Conservation (phyloP, 257 asterid genomes). For the Ocimum tenuiflorum region DNA sequence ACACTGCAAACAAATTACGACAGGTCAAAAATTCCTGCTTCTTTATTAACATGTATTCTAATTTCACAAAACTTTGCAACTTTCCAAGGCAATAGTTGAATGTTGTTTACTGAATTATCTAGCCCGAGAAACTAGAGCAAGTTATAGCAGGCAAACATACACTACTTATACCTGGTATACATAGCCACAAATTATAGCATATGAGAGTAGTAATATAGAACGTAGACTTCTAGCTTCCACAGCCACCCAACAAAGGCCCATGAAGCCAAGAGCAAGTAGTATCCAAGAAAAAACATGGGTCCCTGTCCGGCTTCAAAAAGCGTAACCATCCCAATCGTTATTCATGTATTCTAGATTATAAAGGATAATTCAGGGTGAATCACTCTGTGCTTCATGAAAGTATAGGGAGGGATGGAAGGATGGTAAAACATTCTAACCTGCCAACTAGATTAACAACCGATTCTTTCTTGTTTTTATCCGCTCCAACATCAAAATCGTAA, state of each 20-base stretch:
- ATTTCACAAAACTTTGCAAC: background rate
- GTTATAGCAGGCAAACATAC: too few species aligned
- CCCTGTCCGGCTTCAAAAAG: slow-evolving; percentile 63
- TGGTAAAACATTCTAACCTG: slow-evolving; percentile 41
- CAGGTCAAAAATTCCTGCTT: background rate
- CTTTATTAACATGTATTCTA: background rate
- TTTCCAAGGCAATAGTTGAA: background rate
- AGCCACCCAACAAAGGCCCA: slow-evolving; percentile 61
- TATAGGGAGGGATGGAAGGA: background rate
- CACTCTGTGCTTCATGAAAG: background rate
- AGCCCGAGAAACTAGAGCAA: too few species aligned
- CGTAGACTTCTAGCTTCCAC: slow-evolving; percentile 53
- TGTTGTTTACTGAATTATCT: too few species aligned
- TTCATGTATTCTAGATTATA: background rate
- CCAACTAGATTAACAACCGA: slow-evolving; percentile 75
- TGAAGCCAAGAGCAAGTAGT: slow-evolving; percentile 60
- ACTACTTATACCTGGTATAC: slow-evolving; percentile 83
- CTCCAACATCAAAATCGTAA: slow-evolving; percentile 90
- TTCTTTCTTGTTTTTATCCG: slow-evolving; percentile 89
- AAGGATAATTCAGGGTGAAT: background rate
- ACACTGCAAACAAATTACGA: slow-evolving; percentile 40
- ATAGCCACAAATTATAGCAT: slow-evolving; percentile 68
- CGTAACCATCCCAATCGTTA: slow-evolving; percentile 4
- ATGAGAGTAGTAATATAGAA: slow-evolving; percentile 47
- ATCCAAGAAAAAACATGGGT: slow-evolving; percentile 51